These are phyloP conservation scores for Theileria parva DNA, from an alignment of 169 alveolate species.

Conservation along the genomic window DNA sequence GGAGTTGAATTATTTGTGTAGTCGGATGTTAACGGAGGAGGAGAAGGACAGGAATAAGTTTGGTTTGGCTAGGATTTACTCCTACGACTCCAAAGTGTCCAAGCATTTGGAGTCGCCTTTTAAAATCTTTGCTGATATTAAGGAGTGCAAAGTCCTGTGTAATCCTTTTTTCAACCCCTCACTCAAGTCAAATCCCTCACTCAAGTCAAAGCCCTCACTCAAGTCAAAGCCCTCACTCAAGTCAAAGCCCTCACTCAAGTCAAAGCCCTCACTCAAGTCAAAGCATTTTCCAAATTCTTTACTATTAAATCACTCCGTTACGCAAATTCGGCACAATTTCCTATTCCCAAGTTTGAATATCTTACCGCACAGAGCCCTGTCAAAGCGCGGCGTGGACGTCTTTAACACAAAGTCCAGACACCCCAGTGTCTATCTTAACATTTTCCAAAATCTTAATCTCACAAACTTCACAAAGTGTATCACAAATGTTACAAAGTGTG, in stretches of 20 bases:
- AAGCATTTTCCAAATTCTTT: too few relatives aligned
- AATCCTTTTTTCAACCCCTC: slow-evolving; percentile 61
- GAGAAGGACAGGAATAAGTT: slow-evolving; percentile 46
- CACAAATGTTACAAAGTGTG: too few relatives aligned
- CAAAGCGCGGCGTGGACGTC: slow-evolving; percentile 46
- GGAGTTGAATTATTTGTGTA: background rate
- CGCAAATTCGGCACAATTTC: slow-evolving; percentile 16
- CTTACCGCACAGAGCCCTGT: slow-evolving; percentile 29
- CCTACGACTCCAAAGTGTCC: slow-evolving; percentile 17
- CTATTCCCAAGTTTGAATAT: slow-evolving; percentile 50
- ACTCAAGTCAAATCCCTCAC: too few relatives aligned
- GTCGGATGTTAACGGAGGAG: slow-evolving; percentile 46
- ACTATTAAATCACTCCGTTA: background rate
- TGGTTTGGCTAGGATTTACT: slow-evolving; percentile 61
- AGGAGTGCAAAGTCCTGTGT: slow-evolving; percentile 30
- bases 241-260: too few relatives aligned
- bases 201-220: too few relatives aligned
- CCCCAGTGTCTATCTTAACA: slow-evolving; percentile 53
- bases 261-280: too few relatives aligned
- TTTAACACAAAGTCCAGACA: slow-evolving; percentile 45
- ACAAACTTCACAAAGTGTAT: too few relatives aligned
- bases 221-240: too few relatives aligned
- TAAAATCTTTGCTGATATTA: slow-evolving; percentile 11
- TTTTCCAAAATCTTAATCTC: slow-evolving; percentile 33
- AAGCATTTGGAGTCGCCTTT: slow-evolving; percentile 40